Evolutionary conservation across 331 rosid genomes (phyloP).

Genomic region (Stylosanthes scabra): DNA sequence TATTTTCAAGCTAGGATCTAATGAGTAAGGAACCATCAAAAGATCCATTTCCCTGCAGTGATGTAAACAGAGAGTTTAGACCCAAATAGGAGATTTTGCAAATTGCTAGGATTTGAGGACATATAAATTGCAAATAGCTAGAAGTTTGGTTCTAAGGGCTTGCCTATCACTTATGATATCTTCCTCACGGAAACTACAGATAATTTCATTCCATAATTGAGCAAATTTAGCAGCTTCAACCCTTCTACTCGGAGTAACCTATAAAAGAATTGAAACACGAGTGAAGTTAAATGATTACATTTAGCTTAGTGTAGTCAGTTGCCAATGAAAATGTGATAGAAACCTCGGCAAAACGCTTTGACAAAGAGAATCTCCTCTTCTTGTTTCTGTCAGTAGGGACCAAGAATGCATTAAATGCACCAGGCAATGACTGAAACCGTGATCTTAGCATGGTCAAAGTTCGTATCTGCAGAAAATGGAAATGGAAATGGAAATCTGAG

Average conservation of each 20-base stretch:
- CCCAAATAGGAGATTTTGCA: slow-evolving; percentile 30
- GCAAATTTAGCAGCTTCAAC: slow-evolving; percentile 98
- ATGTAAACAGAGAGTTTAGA: slow-evolving; percentile 41
- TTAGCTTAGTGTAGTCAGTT: slow-evolving; percentile 31
- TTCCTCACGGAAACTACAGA: slow-evolving; percentile 98
- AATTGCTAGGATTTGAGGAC: slow-evolving; percentile 30
- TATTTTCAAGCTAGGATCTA: slow-evolving; percentile 81
- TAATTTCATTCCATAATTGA: slow-evolving; percentile 97
- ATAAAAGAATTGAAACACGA: slow-evolving; percentile 36
- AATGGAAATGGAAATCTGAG: background rate
- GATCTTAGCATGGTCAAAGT: slow-evolving; percentile 95
- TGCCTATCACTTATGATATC: slow-evolving; percentile 93
- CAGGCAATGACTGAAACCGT: slow-evolving; percentile 94
- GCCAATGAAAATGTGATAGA: slow-evolving; percentile 33
- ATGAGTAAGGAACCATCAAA: slow-evolving; percentile 92
- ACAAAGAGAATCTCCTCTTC: slow-evolving; percentile 73
- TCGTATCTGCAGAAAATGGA: slow-evolving; percentile 68
- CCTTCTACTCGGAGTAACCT: slow-evolving; percentile 86
- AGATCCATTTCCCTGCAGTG: slow-evolving; percentile 96
- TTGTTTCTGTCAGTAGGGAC: slow-evolving; percentile 88
- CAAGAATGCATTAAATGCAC: slow-evolving; percentile 90
- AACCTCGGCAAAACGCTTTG: slow-evolving; percentile 89
- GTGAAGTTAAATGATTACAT: slow-evolving; percentile 26
- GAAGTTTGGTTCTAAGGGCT: slow-evolving; percentile 41
- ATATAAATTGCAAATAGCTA: slow-evolving; percentile 26